phyloP scores from a whole-genome alignment of 2,329 filamentous ascomycete genomes.

The Herpotrichia juniperi region DNA sequence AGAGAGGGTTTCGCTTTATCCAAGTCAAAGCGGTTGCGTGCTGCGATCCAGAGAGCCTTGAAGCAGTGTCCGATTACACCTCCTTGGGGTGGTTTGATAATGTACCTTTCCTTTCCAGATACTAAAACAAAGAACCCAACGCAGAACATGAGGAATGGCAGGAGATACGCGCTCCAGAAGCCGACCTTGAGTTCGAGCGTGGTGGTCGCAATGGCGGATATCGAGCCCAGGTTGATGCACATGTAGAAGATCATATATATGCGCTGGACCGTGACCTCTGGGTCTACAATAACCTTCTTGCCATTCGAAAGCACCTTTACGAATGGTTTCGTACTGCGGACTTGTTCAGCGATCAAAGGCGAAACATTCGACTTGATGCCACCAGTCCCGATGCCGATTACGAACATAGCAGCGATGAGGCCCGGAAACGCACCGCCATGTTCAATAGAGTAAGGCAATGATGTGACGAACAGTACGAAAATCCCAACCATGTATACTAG shows the following conservation, averaged over 20 bases:
- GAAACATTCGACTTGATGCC: constrained; percentile 82
- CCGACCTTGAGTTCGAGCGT: constrained; percentile 73
- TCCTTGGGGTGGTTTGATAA: constrained; percentile 46
- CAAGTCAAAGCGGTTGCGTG: constrained; percentile 58
- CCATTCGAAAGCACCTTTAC: constrained; percentile 47
- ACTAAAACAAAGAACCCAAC: constrained; percentile 63
- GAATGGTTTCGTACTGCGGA: constrained; percentile 48
- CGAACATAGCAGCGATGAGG: constrained; percentile 67
- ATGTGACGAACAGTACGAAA: constrained; percentile 68
- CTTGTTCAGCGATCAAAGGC: constrained; percentile 57
- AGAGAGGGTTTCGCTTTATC: constrained; percentile 69
- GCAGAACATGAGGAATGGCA: constrained; percentile 70
- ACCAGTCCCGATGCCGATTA: constrained; percentile 77
- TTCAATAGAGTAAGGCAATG: constrained; percentile 67
- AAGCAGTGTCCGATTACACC: constrained; percentile 54
- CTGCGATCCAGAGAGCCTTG: constrained; percentile 63
- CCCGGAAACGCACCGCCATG: constrained; percentile 65
- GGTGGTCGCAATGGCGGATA: constrained; percentile 71
- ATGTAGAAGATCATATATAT: constrained; percentile 70
- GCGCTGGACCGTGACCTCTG: constrained; percentile 53
- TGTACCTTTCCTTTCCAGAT: constrained; percentile 39
- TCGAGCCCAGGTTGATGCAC: constrained; percentile 74
- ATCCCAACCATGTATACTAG: constrained; percentile 70
- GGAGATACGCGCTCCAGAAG: constrained; percentile 72
- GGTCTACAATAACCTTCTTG: constrained; percentile 52